Evolutionary conservation across 192 early-diverging fungal species (phyloP).

Genomic region (Blastocladiella britannica): DNA sequence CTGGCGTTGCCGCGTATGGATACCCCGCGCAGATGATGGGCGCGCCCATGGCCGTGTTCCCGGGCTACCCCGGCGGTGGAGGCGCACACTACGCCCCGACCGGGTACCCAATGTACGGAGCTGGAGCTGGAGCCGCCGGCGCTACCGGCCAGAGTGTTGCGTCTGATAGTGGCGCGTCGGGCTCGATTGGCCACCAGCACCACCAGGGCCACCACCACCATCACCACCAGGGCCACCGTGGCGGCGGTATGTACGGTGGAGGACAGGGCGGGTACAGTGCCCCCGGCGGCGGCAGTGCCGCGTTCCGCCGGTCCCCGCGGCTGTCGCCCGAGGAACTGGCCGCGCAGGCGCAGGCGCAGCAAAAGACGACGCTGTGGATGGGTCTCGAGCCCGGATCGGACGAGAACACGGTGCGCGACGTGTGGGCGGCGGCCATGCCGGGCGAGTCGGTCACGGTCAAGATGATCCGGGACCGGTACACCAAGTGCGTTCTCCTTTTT

Average conservation of each 20-base stretch:
- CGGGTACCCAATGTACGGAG: no score
- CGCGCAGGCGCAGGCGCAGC: background rate
- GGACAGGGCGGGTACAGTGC: background rate
- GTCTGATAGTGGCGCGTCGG: no score
- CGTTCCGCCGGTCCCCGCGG: background rate
- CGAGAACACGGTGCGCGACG: conserved; percentile 63
- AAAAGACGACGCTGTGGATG: background rate
- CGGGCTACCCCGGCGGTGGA: no score
- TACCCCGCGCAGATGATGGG: no score
- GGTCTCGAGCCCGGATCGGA: conserved; percentile 89
- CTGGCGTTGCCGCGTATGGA: no score
- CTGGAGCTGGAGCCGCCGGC: no score
- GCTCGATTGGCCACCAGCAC: no score
- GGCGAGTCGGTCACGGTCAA: conserved; percentile 80
- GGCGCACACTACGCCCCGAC: no score
- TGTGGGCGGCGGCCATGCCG: conserved; percentile 39
- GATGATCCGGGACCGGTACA: conserved; percentile 79
- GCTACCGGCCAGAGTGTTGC: no score
- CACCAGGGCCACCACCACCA: no score
- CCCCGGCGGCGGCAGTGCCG: background rate
- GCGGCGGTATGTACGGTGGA: background rate
- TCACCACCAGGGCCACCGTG: background rate
- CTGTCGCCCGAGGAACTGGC: background rate
- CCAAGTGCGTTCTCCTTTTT: conserved; percentile 29
- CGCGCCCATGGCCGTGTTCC: no score